phyloP scores from a whole-genome alignment of 352 stramenopile genomes.

The Globisporangium orthogonon region DNA sequence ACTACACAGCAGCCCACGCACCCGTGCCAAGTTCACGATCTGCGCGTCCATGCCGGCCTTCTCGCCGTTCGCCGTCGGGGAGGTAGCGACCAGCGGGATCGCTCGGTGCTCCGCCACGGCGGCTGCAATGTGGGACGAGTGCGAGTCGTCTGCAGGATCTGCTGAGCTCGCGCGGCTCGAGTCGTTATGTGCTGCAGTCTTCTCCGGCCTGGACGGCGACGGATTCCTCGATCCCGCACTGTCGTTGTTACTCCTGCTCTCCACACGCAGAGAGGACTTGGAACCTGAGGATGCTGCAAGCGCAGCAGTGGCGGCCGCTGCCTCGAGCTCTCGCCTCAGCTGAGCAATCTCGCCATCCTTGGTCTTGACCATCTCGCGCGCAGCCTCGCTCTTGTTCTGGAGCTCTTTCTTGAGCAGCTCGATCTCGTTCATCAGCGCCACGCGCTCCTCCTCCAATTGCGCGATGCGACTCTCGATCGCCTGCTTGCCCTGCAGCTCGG shows the following conservation, averaged over 20 bases:
- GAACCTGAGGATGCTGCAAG: background rate
- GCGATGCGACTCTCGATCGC: background rate
- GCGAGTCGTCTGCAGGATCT: conserved; percentile 21
- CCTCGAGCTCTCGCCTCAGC: conserved; percentile 44
- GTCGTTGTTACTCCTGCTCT: conserved; percentile 13
- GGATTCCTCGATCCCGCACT: conserved; percentile 7
- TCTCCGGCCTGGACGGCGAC: conserved; percentile 32
- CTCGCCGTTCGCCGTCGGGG: conserved; percentile 9
- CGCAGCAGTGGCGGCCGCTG: conserved; percentile 21
- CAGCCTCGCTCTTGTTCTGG: conserved; percentile 26
- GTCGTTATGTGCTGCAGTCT: conserved; percentile 25
- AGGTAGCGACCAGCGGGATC: conserved; percentile 26
- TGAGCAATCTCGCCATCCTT: conserved; percentile 49
- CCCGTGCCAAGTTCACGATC: conserved; percentile 21
- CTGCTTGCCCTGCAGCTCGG: conserved; percentile 17
- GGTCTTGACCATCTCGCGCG: conserved; percentile 33
- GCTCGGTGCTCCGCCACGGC: conserved; percentile 37
- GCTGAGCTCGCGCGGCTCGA: conserved; percentile 23
- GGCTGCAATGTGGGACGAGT: conserved; percentile 28
- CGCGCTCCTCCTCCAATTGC: conserved; percentile 14
- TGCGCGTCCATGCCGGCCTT: conserved; percentile 14
- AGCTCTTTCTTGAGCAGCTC: conserved; percentile 28
- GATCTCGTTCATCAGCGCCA: conserved; percentile 23
- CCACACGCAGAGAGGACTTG: conserved; percentile 5
- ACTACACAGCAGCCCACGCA: conserved; percentile 7